A percentile compares a stretch with the other conserved stretches of the same genome.
phyloP scores from a whole-genome alignment of 2,329 filamentous ascomycete genomes.

The Claviceps africana region DNA sequence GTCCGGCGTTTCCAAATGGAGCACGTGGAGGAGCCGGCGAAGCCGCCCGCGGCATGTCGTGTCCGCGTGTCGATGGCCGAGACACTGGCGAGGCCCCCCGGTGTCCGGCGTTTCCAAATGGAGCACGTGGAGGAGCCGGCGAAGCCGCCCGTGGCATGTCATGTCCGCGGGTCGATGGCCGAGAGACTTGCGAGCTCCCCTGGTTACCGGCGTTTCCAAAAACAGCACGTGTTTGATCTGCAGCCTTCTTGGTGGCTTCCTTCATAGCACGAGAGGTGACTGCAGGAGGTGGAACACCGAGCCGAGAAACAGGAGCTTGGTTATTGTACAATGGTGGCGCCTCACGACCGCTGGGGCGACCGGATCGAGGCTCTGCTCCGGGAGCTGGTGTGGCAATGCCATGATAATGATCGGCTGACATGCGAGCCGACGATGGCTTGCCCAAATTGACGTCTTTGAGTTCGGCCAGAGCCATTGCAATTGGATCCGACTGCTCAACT shows the following conservation, averaged over 20 bases:
- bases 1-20: neutral
- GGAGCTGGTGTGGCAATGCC: constrained; percentile 77
- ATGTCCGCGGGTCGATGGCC: constrained; percentile 44
- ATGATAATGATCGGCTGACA: constrained; percentile 91
- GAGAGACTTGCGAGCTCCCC: constrained; percentile 30
- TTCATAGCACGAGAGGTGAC: constrained; percentile 94
- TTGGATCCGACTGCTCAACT: constrained; percentile 63
- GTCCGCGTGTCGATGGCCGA: neutral
- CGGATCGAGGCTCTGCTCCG: constrained; percentile 25
- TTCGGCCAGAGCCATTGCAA: constrained; percentile 82
- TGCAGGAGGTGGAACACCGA: constrained; percentile 81
- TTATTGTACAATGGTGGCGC: constrained; percentile 73
- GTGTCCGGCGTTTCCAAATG: neutral
- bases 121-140: constrained; percentile 48
- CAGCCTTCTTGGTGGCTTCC: constrained; percentile 80
- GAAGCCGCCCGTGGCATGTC: constrained; percentile 49
- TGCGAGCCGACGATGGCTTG: constrained; percentile 68
- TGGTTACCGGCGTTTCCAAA: constrained; percentile 30
- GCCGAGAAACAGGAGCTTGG: constrained; percentile 47
- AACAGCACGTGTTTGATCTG: constrained; percentile 68
- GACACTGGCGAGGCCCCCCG: neutral
- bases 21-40: neutral
- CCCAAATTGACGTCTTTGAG: constrained; percentile 65
- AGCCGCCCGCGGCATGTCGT: neutral
- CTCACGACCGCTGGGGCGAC: constrained; percentile 27